These are phyloP conservation scores for Petasospora rhodanensis DNA, from an alignment of 1,139 yeast genomes.

Conservation along the genomic window DNA sequence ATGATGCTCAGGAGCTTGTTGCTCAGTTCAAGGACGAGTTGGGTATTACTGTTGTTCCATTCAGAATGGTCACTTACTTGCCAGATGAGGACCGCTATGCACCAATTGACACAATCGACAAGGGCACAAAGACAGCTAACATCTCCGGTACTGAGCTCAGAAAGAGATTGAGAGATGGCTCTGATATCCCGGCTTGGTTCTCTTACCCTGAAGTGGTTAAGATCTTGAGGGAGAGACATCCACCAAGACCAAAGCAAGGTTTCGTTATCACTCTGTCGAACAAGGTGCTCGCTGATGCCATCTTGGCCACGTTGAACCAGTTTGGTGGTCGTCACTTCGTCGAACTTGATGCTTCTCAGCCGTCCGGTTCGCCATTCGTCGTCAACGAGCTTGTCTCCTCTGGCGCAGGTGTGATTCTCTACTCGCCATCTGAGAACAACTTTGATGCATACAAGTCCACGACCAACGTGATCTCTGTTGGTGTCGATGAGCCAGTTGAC, in stretches of 20 bases:
- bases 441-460: constrained; percentile 38
- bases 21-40: constrained; percentile 72
- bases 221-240: constrained; percentile 87
- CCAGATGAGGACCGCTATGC: constrained; percentile 96
- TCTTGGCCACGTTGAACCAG: constrained; percentile 88
- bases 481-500: constrained; percentile 34
- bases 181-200: constrained; percentile 93
- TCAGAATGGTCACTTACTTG: constrained; percentile 93
- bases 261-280: constrained; percentile 61
- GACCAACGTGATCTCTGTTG: constrained; percentile 37
- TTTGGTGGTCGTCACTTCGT: constrained; percentile 81
- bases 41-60: constrained; percentile 88
- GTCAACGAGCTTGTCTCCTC: constrained; percentile 82
- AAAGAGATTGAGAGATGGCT: constrained; percentile 80
- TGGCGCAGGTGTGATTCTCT: constrained; percentile 84
- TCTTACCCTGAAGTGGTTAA: constrained; percentile 94
- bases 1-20: constrained; percentile 91
- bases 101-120: constrained; percentile 89
- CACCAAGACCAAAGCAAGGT: constrained; percentile 88
- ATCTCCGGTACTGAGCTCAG: constrained; percentile 95
- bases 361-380: constrained; percentile 36
- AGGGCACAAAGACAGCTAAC: constrained; percentile 72
- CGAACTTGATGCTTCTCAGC: constrained; percentile 45
- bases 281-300: constrained; percentile 69
- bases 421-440: constrained; percentile 33